These are phyloP conservation scores for Albizia julibrissin DNA, from an alignment of 306 rosid species.

Conservation along the genomic window DNA sequence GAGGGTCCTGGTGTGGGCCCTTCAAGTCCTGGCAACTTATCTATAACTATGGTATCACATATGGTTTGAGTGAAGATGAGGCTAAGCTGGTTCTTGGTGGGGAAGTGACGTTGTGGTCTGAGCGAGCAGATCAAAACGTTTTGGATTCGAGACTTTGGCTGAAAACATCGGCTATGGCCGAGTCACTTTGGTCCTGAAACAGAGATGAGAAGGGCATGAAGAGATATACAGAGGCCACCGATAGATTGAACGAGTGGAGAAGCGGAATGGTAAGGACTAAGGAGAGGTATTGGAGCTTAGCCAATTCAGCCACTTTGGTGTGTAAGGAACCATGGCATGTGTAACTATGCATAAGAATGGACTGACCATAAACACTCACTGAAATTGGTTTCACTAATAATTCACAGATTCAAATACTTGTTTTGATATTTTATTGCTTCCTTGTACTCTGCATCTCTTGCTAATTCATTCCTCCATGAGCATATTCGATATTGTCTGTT, in stretches of 20 bases:
- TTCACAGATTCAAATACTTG: background rate
- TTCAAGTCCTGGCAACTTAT: constrained; percentile 89
- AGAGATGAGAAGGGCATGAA: constrained; percentile 58
- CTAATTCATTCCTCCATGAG: background rate
- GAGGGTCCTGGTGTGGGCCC: constrained; percentile 91
- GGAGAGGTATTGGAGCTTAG: constrained; percentile 78
- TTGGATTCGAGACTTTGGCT: constrained; percentile 86
- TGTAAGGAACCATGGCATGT: constrained; percentile 64
- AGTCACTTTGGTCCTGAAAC: constrained; percentile 86
- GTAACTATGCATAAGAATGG: constrained; percentile 39
- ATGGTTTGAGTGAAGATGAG: constrained; percentile 66
- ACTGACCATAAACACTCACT: background rate
- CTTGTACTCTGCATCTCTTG: no score
- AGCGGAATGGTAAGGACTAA: constrained; percentile 69
- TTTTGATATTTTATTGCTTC: background rate
- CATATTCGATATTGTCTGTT: background rate
- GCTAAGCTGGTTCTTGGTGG: constrained; percentile 87
- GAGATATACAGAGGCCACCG: constrained; percentile 75
- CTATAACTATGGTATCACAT: constrained; percentile 72
- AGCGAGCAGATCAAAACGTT: constrained; percentile 77
- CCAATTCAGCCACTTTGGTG: constrained; percentile 97
- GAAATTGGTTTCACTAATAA: background rate
- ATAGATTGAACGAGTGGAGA: constrained; percentile 86
- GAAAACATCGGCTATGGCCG: constrained; percentile 74
- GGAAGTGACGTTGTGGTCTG: constrained; percentile 86